These are phyloP conservation scores for Pythium coloratum DNA, from an alignment of 352 stramenopile species.

Conservation along the genomic window DNA sequence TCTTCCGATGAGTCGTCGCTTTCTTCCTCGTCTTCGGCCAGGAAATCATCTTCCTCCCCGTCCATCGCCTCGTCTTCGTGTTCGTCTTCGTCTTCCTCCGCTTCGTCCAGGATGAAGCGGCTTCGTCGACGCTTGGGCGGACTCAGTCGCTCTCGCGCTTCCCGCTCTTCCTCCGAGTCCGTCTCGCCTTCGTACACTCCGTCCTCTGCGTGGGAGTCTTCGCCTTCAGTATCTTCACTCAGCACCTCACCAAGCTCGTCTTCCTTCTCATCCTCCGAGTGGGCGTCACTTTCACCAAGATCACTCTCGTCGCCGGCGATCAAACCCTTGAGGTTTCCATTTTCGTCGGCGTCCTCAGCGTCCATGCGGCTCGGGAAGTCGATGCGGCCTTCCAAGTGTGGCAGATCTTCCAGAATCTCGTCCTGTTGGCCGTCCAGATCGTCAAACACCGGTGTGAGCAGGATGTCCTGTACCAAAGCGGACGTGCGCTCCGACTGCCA, in stretches of 20 bases:
- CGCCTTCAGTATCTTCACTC: constrained; percentile 37
- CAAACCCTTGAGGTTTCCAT: constrained; percentile 76
- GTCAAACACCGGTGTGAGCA: constrained; percentile 77
- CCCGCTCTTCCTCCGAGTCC: constrained; percentile 66
- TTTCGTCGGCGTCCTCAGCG: constrained; percentile 79
- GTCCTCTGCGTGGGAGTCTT: constrained; percentile 37
- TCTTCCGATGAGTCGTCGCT: constrained; percentile 13
- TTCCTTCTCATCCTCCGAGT: constrained; percentile 38
- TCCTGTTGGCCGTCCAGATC: constrained; percentile 83
- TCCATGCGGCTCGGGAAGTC: constrained; percentile 82
- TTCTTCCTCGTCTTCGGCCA: constrained; percentile 27
- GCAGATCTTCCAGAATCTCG: constrained; percentile 64
- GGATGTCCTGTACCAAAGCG: constrained; percentile 67
- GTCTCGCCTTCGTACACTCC: constrained; percentile 57
- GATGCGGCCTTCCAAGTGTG: constrained; percentile 51
- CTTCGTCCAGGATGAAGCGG: constrained; percentile 82
- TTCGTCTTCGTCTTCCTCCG: constrained; percentile 60
- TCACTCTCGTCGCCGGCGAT: constrained; percentile 71
- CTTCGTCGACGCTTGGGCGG: constrained; percentile 34
- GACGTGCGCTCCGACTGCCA: constrained; percentile 65
- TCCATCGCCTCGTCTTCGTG: constrained; percentile 33
- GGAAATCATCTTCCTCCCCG: constrained; percentile 38
- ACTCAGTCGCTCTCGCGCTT: constrained; percentile 23
- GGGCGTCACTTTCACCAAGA: constrained; percentile 47
- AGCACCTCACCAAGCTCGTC: constrained; percentile 28